Base-by-base conservation (phyloP, 257 asterid species). In the Gentiana straminea region DNA sequence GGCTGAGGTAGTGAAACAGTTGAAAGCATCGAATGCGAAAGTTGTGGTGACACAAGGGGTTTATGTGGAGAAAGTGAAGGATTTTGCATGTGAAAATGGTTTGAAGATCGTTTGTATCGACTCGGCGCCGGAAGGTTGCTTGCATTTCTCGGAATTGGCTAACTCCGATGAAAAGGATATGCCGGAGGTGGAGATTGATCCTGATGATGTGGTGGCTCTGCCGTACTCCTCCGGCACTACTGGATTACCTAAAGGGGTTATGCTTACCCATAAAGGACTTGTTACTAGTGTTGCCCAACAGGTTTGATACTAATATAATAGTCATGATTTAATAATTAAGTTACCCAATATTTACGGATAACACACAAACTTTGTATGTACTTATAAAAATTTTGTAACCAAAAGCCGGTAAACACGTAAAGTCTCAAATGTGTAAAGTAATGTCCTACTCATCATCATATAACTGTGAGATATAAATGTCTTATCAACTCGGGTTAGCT, bases 181-280 rank as follows among this genome's bases (percentile, higher is more conserved):
- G 55, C 89, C 95, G 57, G 81, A 64, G 37, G 94, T 76, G 56
- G 64, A 76, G n/a, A 75, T 86, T 56, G 45, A 44, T 43, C 68
- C 92, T 1, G 89, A 84, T 3, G 96, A 87, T 51, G 90, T 73
- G 70, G 96, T 91, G 65, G 94, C 96, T 3, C 75, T 91, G 67
- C 98, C 96, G 57, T 91, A 87, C 70, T 84, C 96, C 41, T 91
- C 96, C 35, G 98, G 98, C 4, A 91, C 98, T 45, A 91, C 96
- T 3, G 98, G 98, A 58, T 66, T 91, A 33, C 96, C 98, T 4
- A 90, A 90, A 68, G 97, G 97, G 3, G 97, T 90, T 67, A 90
- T 90, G 97, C 77, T 90, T 41, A 91, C 98, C 49, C 96, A 91
- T 68, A 81, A 76, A 45, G 94, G 96, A 2, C 71, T 82, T 0